A percentile compares a stretch with the other conserved stretches of the same genome.
Conservation (phyloP, 148 eudicot genomes). For the Limonium bicolor region DNA sequence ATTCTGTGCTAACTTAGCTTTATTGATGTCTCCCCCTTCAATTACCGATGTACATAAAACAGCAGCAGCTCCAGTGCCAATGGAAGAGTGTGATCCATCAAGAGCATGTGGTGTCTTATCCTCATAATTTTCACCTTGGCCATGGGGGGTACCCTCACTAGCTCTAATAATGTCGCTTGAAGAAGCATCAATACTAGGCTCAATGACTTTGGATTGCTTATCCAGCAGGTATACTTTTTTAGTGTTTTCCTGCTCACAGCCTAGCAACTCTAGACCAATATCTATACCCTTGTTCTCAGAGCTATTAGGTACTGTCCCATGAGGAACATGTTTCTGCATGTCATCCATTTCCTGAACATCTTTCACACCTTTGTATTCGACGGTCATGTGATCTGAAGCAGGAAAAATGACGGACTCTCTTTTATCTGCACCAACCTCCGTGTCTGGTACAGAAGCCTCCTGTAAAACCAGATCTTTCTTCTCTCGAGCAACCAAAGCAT, state of each 20-base stretch:
- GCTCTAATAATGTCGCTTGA: not conserved
- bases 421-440: slow-evolving; percentile 1
- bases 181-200: not conserved
- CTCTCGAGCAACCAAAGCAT: slow-evolving; percentile 6
- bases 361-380: not conserved
- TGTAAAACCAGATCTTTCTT: slow-evolving; percentile 3
- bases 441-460: slow-evolving; percentile 2
- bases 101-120: not conserved
- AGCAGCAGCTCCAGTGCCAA: not conserved
- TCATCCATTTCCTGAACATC: not conserved
- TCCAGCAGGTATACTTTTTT: too few relatives aligned
- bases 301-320: not conserved
- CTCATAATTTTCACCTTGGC: not conserved
- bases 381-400: not conserved
- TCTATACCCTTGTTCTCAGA: not conserved
- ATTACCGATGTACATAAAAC: too few relatives aligned
- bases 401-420: not conserved
- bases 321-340: not conserved
- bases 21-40: too few relatives aligned
- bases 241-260: slow-evolving; percentile 1
- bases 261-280: not conserved
- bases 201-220: too few relatives aligned
- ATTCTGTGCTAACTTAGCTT: too few relatives aligned
- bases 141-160: not conserved
- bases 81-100: not conserved